Evolutionary conservation across 768 basidiomycete genomes (phyloP), one percentile per base, ranked within the genome.

Genomic region (Mycena crocata): DNA sequence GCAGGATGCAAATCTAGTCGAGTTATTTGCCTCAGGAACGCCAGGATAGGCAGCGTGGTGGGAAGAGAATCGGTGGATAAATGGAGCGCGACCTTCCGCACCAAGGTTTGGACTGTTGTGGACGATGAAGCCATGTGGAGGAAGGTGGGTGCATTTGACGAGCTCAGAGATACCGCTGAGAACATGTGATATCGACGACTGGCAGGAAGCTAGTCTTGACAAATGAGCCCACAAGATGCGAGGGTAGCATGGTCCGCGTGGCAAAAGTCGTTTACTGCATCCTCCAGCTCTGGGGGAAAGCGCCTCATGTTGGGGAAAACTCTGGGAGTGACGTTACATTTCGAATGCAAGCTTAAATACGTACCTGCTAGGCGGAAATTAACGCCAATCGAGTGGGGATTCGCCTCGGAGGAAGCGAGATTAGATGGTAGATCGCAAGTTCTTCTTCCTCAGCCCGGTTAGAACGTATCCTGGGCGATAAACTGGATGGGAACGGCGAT

Each of bases 121-220:
- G 68, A 45, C 12, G 39, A 35, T 6, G 49, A 32, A n/a, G 52
- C n/a, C 17, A 69, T 52, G 40, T 30, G 55, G 42, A 51, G 14
- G 35, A 66, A 66, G 0, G 3, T 39, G 24, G 44, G n/a, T 5
- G 39, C 51, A 26, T 66, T 70, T 6, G 54, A 13, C 17, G 26
- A 4, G 31, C 42, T 66, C 12, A 70, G 56, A 44, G 35, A 54
- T 28, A 70, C 44, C n/a, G 64, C 28, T 9, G 49, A 68, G 54
- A 71, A 73, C 10, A 70, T 46, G 50, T 73, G 72, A 57, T 65
- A 71, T 19, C 71, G 57, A 39, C 59, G 57, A 39, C 59, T 62
- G 28, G 68, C 45, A 7, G 63, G 66, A 9, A 64, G 55, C 72
- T 71, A 73, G 65, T 31, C 35, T 1, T 63, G 65, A 32, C 72